Base-by-base conservation (phyloP, 768 basidiomycete genomes). In the Xerocomellus amylosporus region DNA sequence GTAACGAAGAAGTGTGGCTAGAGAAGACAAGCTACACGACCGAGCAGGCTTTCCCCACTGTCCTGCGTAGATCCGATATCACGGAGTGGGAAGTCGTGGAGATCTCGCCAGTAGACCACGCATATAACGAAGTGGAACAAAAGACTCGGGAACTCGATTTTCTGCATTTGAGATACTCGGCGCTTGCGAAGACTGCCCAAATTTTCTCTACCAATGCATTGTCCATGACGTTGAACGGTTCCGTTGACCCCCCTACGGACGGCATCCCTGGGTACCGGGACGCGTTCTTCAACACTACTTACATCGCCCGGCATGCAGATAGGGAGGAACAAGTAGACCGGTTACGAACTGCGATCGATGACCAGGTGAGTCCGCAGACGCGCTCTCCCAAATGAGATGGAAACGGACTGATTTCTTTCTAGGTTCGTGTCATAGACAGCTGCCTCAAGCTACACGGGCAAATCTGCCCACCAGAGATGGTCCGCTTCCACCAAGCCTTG, bases 401-500 rank as follows among this genome's bases (percentile, higher is more conserved):
- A 9, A 45, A 58, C n/a, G 8, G 28, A 45, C 49, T 38, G 30
- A 53, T 40, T n/a, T 41, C 26, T 4, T 41, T 53, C 38, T 60
- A 93, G 85, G 85, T 88, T 33, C 84, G 86, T 42, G 82, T 87
- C 46, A 88, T 98, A 46, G 88, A 93, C 58, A 83, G 81, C 49
- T 94, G 92, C 65, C 77, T 98, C 49, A 84, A 82, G 61, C 78
- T 98, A 6, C 94, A 98, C 66, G 85, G 84, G 2, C 79, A 84
- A 42, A 73, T 96, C 30, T 94, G 93, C 66, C 83, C 90, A 0
- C 80, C 84, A 13, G 93, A 94, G 68, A 96, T 97, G 80, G 74
- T 88, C n/a, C 81, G 85, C 5, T 98, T 98, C 80, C 95, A 98
- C 66, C 86, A 87, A 55, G 93, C 92, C 0, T 77, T 98, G 42